Evolutionary conservation across 257 asterid species (phyloP), one percentile per base, ranked within the genome.

Genomic region (Nicotiana undulata): DNA sequence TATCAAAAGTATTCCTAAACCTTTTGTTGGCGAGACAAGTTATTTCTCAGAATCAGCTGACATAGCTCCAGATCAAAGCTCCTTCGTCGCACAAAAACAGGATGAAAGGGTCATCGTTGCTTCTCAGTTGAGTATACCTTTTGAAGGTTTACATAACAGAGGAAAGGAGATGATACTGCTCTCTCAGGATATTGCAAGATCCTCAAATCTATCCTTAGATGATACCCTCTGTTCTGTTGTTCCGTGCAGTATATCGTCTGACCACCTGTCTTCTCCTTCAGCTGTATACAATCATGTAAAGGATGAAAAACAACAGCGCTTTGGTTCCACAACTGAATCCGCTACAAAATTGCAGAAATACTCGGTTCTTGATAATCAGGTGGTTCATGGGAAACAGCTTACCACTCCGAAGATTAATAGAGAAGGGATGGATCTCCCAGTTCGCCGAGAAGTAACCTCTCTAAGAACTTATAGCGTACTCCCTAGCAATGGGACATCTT

Each of bases 211-310:
- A 72, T 86, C 93, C 70, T 81, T 86, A 66, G 55, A 63, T 80
- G 97, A 92, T 81, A 93, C 92, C 63, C 93, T 92, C 81, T 90
- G 98, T 87, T 93, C 98, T 80, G 83, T 88, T 85, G 98, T 93
- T 77, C 95, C 98, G 37, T 90, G 97, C 84, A 93, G 97, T 84
- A 84, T 93, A 86, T 83, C 88, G 22, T 82, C 92, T 63, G 91
- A 93, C 81, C 79, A 88, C 81, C 53, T 79, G 64, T 82, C 85
- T 84, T 82, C 87, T 26, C 82, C 85, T 66, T 85, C 86, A 86
- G 78, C 86, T 78, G 9, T 77, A 77, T 82, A 84, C 79, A 77
- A 87, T 34, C 83, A 84, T 60, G 88, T 58, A 55, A 64, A 29
- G 72, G 76, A 79, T 40, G 29, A 61, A 79, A 79, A 81, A 63